Conservation (phyloP, 208 protist species). For the Wallacemonas sp. region DNA sequence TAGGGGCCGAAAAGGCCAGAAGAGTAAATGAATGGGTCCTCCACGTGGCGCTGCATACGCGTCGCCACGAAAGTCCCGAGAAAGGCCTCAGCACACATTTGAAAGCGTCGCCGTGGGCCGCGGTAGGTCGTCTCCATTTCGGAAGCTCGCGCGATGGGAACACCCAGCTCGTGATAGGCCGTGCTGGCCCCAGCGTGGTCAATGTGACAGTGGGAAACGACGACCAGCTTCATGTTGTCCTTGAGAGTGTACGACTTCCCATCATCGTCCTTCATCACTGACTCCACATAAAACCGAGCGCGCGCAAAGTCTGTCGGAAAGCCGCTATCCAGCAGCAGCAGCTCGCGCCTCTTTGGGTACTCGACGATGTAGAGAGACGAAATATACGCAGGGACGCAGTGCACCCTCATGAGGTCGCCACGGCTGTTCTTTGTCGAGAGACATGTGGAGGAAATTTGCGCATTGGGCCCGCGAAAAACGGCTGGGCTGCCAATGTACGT, state of each 20-base stretch:
- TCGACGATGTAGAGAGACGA: conserved; percentile 42
- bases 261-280: conserved; percentile 34
- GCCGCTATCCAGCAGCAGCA: conserved; percentile 51
- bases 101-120: conserved; percentile 17
- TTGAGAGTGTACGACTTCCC: conserved; percentile 18
- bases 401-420: conserved; percentile 38
- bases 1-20: conserved; percentile 34
- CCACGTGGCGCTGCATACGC: conserved; percentile 29
- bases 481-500: conserved; percentile 37
- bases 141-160: conserved; percentile 27
- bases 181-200: conserved; percentile 44
- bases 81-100: conserved; percentile 30
- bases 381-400: conserved; percentile 45
- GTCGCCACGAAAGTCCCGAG: conserved; percentile 29
- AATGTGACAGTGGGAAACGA: conserved; percentile 46
- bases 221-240: conserved; percentile 35
- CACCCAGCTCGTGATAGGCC: conserved; percentile 26
- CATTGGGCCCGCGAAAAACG: conserved; percentile 21
- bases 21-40: conserved; percentile 36
- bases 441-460: conserved; percentile 37
- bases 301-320: conserved; percentile 40
- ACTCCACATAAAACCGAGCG: conserved; percentile 45
- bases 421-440: conserved; percentile 20
- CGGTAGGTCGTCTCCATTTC: conserved; percentile 33
- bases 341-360: conserved; percentile 29